Percentiles rank a stretch among this genome's conserved stretches.
Evolutionary conservation across 495 filamentous ascomycete genomes (phyloP).

Genomic region (Tuber indicum): DNA sequence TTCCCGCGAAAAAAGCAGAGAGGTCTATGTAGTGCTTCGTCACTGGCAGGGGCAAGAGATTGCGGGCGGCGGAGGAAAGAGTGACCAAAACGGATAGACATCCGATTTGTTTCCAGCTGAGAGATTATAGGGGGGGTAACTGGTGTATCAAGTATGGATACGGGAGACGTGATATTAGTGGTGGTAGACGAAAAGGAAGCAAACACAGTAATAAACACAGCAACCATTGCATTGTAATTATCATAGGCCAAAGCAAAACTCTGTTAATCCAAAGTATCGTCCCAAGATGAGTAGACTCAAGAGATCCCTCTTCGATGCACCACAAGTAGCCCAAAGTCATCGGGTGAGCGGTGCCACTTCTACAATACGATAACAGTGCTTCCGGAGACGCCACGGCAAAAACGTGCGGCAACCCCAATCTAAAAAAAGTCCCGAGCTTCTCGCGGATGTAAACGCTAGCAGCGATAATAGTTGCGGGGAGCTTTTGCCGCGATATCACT

Average conservation of each 20-base stretch:
- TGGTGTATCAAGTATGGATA: background rate
- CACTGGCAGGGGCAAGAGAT: background rate
- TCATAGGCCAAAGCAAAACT: background rate
- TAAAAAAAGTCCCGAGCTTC: background rate
- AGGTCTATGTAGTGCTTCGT: background rate
- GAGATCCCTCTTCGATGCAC: background rate
- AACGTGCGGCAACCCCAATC: background rate
- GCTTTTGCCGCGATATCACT: too few relatives aligned
- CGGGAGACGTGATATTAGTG: background rate
- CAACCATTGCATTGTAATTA: background rate
- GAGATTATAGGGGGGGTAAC: too few relatives aligned
- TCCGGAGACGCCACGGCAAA: too few relatives aligned
- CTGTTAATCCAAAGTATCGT: background rate
- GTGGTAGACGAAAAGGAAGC: background rate
- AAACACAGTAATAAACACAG: background rate
- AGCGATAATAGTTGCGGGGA: too few relatives aligned
- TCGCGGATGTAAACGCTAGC: too few relatives aligned
- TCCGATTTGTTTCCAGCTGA: too few relatives aligned
- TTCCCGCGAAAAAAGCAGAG: too few relatives aligned
- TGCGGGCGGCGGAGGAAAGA: too few relatives aligned
- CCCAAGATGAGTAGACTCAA: background rate
- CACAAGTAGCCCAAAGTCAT: too few relatives aligned
- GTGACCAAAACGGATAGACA: too few relatives aligned
- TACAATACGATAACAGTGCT: too few relatives aligned
- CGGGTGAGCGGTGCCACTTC: too few relatives aligned